phyloP scores from a whole-genome alignment of 164 flowering plant genomes.

The Sedum album region DNA sequence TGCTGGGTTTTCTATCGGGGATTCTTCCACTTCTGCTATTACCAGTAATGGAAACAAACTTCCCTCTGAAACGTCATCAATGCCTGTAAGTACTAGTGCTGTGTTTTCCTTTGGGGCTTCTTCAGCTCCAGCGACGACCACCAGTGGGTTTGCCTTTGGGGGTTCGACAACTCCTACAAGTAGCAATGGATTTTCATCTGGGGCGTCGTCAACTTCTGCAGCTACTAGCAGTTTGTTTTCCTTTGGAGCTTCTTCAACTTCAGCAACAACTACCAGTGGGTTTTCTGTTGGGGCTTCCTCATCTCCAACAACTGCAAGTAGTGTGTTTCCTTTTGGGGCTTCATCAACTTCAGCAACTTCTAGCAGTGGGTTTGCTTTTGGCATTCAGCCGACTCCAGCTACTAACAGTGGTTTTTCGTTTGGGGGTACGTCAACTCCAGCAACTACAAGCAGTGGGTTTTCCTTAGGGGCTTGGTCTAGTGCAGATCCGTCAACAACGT shows the following conservation, averaged over 20 bases:
- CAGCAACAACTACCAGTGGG: not conserved
- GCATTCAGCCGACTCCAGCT: not conserved
- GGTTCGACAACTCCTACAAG: not conserved
- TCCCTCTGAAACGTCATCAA: not conserved
- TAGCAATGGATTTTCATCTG: not conserved
- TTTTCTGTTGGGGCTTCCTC: not conserved
- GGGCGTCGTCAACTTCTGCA: not conserved
- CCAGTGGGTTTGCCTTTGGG: not conserved
- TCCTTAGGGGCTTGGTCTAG: not conserved
- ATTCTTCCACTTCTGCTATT: not conserved
- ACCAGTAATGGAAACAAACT: not conserved
- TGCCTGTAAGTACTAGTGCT: not conserved
- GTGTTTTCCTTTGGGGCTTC: not conserved
- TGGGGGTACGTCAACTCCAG: not conserved
- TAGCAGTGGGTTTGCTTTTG: not conserved
- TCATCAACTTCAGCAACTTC: not conserved
- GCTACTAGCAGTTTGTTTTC: not conserved
- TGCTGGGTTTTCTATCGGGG: slow-evolving; percentile 2
- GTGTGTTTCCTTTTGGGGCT: not conserved
- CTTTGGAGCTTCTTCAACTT: not conserved
- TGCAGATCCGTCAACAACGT: not conserved
- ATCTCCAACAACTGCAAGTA: not conserved
- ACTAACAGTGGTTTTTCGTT: not conserved
- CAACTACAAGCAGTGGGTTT: not conserved
- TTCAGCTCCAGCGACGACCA: not conserved